Evolutionary conservation across 164 flowering plant species (phyloP), one percentile per base, ranked within the genome.

Genomic region (Magnolia changhungtana): DNA sequence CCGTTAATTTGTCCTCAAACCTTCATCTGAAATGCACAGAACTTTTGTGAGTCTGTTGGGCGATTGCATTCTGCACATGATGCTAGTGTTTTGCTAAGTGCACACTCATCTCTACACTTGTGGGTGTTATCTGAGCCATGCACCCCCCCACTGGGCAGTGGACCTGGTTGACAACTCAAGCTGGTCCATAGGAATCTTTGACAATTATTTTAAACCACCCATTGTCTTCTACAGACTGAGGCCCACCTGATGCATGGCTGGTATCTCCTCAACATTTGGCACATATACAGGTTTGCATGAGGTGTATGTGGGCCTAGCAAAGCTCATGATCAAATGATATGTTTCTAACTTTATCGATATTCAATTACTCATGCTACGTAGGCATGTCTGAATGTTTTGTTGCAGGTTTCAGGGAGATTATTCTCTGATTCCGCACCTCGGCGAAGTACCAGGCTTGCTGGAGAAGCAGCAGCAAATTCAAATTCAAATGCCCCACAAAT

Each of bases 391-490:
- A 63, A 77, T 71, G 23, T 58, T 55, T 31, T 8, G 1, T 63
- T 75, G 77, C 78, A 84, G 99, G 91, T 96, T 75, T 92, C 99
- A 20, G 98, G 97, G 61, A 94, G 96, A 82, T 80, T 96, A 63
- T 94, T 94, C 84, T 84, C 92, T 83, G 99, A 94, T 88, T 94
- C 98, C 76, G 96, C 90, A 63, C 91, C 92, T 79, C 88, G 99
- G 66, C 83, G 98, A 81, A 94, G 98, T 87, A 82, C 90, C n/a
- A 88, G 99, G 68, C 91, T 96, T 75, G 84, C 93, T 78, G 91
- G 87, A 55, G 99, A 94, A 64, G 80, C 90, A 64, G 86, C 84
- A 27, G 77, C 81, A 23, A 83, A 74, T 77, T 69, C 88, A 78
- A 88, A 80, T 77, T 76, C 86, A 18, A 85, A 78, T 83, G 77